These are phyloP conservation scores for Hymenoscyphus fructigenus DNA, from an alignment of 2,329 filamentous ascomycete genomes.

Conservation along the genomic window DNA sequence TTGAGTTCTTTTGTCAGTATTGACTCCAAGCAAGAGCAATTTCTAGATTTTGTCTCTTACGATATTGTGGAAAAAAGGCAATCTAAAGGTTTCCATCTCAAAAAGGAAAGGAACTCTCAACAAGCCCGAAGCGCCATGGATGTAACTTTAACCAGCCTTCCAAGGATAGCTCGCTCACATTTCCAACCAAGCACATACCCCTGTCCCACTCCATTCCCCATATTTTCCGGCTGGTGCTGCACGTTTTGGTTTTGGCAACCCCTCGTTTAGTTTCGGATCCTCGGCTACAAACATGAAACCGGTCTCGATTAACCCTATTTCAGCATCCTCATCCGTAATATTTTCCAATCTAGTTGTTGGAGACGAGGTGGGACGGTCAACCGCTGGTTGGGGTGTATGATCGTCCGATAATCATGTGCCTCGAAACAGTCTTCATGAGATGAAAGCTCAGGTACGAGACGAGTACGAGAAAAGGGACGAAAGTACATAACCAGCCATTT, in stretches of 20 bases:
- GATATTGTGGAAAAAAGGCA: too few relatives aligned
- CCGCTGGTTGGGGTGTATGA: not conserved
- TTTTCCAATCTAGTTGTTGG: not conserved
- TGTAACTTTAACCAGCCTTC: too few relatives aligned
- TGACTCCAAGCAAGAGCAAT: too few relatives aligned
- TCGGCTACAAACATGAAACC: not conserved
- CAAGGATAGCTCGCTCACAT: not conserved
- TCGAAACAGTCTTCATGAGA: not conserved
- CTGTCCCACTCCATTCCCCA: not conserved
- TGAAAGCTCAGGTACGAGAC: not conserved
- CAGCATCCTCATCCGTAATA: not conserved
- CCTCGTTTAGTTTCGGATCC: not conserved
- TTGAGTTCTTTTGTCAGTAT: too few relatives aligned
- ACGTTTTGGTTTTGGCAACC: not conserved
- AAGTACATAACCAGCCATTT: not conserved
- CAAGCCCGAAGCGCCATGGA: too few relatives aligned
- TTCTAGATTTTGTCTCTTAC: too few relatives aligned
- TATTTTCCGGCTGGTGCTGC: not conserved
- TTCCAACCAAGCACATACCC: not conserved
- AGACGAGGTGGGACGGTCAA: not conserved
- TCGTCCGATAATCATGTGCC: not conserved
- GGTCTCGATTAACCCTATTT: not conserved
- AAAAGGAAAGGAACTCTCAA: too few relatives aligned
- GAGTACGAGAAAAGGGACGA: not conserved
- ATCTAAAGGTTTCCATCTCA: too few relatives aligned